These are phyloP conservation scores for Sarocladiaceae sp. DNA, from an alignment of 2,329 filamentous ascomycete genomes.

Conservation along the genomic window DNA sequence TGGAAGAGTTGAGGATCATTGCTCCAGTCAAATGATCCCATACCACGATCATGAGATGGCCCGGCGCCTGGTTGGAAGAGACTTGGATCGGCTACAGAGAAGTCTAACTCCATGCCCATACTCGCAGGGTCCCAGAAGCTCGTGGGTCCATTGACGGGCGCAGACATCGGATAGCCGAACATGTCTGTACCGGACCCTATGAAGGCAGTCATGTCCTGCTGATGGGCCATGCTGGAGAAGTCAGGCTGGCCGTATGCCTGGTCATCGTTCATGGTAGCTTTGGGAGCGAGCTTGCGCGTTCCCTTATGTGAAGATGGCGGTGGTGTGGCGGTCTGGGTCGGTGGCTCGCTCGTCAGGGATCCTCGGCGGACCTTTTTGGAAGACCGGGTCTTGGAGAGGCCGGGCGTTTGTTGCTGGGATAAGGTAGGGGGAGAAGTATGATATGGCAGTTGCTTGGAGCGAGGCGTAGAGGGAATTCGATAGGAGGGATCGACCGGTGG, in stretches of 20 bases:
- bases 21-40: constrained; percentile 52
- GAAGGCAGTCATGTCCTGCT: constrained; percentile 42
- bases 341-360: constrained; percentile 30
- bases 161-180: constrained; percentile 56
- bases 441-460: constrained; percentile 18
- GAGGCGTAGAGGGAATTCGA: constrained; percentile 53
- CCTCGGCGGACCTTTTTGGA: constrained; percentile 41
- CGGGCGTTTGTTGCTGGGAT: constrained; percentile 8
- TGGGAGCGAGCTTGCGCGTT: constrained; percentile 48
- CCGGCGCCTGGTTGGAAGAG: constrained; percentile 32
- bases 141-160: constrained; percentile 41
- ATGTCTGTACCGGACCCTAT: constrained; percentile 45
- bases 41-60: constrained; percentile 32
- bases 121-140: constrained; percentile 52
- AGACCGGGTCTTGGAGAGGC: constrained; percentile 17
- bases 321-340: constrained; percentile 50
- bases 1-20: constrained; percentile 50
- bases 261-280: constrained; percentile 53
- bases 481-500: constrained; percentile 55
- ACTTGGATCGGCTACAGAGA: constrained; percentile 22
- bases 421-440: constrained; percentile 18
- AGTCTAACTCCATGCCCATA: constrained; percentile 58
- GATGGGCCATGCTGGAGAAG: constrained; percentile 41
- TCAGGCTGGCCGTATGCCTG: constrained; percentile 46
- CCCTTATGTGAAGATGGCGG: constrained; percentile 52